These are phyloP conservation scores for Gliomastix tumulicola DNA, from an alignment of 2,329 filamentous ascomycete genomes.

Conservation along the genomic window DNA sequence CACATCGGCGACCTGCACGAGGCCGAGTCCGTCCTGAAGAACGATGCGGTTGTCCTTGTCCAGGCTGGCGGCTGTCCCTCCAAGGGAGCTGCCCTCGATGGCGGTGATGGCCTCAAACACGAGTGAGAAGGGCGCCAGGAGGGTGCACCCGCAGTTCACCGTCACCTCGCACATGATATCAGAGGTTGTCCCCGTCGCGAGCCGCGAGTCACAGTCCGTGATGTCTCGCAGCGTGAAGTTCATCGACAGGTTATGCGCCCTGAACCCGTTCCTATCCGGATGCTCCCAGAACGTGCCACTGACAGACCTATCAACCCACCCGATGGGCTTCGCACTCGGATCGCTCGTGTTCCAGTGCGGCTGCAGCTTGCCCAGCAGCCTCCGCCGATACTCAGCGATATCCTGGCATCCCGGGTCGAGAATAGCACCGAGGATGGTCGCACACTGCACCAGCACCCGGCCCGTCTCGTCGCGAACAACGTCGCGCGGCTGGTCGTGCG, in stretches of 20 bases:
- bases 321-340: constrained; percentile 4
- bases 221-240: constrained; percentile 2
- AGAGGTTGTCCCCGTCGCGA: neutral
- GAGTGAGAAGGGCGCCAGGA: neutral
- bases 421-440: constrained; percentile 3
- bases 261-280: neutral
- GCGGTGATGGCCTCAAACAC: neutral
- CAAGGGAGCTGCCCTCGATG: neutral
- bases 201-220: neutral
- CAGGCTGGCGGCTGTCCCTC: neutral
- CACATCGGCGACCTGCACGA: constrained; percentile 3
- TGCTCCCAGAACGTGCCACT: constrained; percentile 6
- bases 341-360: constrained; percentile 2
- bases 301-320: constrained; percentile 5
- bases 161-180: neutral
- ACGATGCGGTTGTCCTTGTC: neutral
- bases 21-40: constrained; percentile 2
- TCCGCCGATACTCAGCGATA: constrained; percentile 3
- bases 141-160: neutral
- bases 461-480: constrained; percentile 5
- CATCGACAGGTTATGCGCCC: constrained; percentile 5
- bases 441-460: constrained; percentile 4
- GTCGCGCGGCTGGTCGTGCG: constrained; percentile 1
- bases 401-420: neutral
- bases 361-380: constrained; percentile 3